Evolutionary conservation across 148 eudicot species (phyloP), one percentile per base, ranked within the genome.

Genomic region (Beta vulgaris): DNA sequence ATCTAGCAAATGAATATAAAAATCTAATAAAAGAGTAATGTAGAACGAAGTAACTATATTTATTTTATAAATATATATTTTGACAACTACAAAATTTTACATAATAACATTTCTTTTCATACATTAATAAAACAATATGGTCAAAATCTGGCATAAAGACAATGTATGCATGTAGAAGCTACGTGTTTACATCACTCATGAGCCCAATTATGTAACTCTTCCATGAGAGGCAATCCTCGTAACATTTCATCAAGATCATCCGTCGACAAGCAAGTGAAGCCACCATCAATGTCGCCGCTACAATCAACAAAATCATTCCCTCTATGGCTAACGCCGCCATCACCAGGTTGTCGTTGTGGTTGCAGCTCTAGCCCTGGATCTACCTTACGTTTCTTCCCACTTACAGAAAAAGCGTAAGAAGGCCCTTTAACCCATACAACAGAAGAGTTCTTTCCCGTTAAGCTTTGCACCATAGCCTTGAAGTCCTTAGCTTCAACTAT

Each of bases 381-480:
- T 34, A n/a, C 19, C 16, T 7, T 21, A 0, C 25, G 53, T 59
- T 64, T 28, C 43, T 29, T 67, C 61, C 54, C 46, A 3, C 18
- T 35, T 70, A 35, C 3, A 26, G 40, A 66, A 44, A 44, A 34
- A 10, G 4, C 7, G 35, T 0, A 19, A 0, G 40, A 26, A 23
- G 44, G 10, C 13, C 55, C 54, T 5, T 4, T 29, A 16, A 69
- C 28, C 71, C 78, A 69, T 26, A 42, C 44, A 19, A 65, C 58
- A 10, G 78, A 68, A 3, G 79, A 71, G 59, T 84, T 48, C 43
- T 73, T 80, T 1, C 88, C 90, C 2, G 90, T 87, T n/a, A 85
- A 80, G 26, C 77, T 77, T 78, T 87, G 88, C 42, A 87, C 88
- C 1, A 81, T 84, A 19, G 85, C 77, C 70, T 85, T 85, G 68